A percentile compares a stretch with the other conserved stretches of the same genome.
Conservation (phyloP, 768 basidiomycete genomes). For the Clitopilus hobsonii region DNA sequence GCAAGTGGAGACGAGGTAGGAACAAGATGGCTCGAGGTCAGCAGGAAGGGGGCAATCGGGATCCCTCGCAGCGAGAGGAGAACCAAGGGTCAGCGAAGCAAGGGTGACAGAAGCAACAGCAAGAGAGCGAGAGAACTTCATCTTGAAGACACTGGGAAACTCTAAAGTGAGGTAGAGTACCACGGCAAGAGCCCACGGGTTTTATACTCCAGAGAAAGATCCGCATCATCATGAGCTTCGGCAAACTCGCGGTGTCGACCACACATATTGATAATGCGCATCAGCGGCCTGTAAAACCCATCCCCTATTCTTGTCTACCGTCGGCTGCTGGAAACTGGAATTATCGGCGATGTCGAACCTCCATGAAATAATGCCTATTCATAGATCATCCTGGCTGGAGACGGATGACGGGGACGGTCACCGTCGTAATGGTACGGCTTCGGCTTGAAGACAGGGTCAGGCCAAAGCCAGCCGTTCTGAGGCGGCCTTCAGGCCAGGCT, state of each 20-base stretch:
- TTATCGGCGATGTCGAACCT: not conserved
- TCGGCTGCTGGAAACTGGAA: not conserved
- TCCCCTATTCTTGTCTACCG: not conserved
- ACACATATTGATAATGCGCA: not conserved
- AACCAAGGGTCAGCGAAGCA: not conserved
- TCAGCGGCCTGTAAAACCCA: not conserved
- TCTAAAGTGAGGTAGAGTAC: not conserved
- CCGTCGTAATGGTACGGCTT: no score
- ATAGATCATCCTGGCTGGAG: not conserved
- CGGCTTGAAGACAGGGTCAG: no score
- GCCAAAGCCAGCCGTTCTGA: no score
- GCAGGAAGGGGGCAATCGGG: not conserved
- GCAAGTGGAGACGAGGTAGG: not conserved
- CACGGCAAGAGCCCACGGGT: not conserved
- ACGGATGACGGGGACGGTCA: not conserved
- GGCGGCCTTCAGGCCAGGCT: no score
- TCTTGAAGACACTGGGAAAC: not conserved
- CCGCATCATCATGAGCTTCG: not conserved
- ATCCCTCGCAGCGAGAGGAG: not conserved
- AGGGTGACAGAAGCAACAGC: not conserved
- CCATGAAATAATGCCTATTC: not conserved
- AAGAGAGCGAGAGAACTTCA: not conserved
- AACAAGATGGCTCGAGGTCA: not conserved
- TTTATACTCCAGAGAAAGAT: not conserved
- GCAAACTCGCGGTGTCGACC: not conserved